phyloP scores from a whole-genome alignment of 352 stramenopile species.

The Pythium sukuiense region DNA sequence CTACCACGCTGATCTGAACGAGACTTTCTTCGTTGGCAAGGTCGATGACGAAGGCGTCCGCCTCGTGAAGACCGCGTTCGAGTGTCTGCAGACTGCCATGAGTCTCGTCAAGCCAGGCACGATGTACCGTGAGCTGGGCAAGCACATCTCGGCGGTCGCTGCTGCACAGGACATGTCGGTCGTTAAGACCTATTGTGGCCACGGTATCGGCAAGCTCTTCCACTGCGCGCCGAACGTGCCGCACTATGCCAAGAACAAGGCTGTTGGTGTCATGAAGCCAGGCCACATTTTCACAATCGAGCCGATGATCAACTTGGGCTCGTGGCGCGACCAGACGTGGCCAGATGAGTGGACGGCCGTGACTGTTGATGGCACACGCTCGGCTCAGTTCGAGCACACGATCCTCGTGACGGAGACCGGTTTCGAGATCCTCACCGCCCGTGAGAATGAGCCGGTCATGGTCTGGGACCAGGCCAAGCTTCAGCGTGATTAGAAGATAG shows the following conservation, averaged over 20 bases:
- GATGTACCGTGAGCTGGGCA: constrained; percentile 96
- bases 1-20: constrained; percentile 98
- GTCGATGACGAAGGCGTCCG: constrained; percentile 91
- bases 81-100: constrained; percentile 88
- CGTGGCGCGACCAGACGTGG: constrained; percentile 92
- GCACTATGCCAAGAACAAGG: constrained; percentile 99
- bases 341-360: constrained; percentile 98
- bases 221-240: constrained; percentile 97
- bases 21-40: constrained; percentile 97
- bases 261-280: constrained; percentile 95
- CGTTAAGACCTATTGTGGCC: constrained; percentile 97
- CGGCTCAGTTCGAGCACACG: constrained; percentile 98
- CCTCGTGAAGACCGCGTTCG: constrained; percentile 95
- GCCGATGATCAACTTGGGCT: constrained; percentile 99
- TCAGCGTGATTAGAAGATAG: constrained; percentile 48
- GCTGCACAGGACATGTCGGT: constrained; percentile 89
- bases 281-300: constrained; percentile 99
- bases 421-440: constrained; percentile 96
- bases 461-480: constrained; percentile 82
- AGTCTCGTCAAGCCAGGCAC: constrained; percentile 93
- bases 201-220: constrained; percentile 97
- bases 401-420: constrained; percentile 98
- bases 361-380: constrained; percentile 94
- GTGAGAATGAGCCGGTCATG: constrained; percentile 87
- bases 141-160: constrained; percentile 91